Evolutionary conservation across 257 asterid species (phyloP).

Genomic region (Verbascum thapsus): DNA sequence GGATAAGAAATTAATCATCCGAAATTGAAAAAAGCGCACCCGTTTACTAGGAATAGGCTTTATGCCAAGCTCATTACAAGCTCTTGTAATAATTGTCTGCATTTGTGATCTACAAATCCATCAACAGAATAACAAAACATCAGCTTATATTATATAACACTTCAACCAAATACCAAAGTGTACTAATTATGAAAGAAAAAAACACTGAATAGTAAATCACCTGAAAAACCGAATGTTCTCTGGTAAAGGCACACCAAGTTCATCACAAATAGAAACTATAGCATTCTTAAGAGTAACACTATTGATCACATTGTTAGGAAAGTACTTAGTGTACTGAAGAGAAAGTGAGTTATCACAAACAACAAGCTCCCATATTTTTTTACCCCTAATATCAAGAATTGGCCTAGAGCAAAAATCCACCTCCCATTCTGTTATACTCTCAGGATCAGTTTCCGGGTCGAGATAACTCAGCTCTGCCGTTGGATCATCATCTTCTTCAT

Average conservation of each 20-base stretch:
- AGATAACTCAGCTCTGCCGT: constrained; percentile 76
- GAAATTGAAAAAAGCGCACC: constrained; percentile 66
- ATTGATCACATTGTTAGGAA: constrained; percentile 88
- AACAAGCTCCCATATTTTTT: constrained; percentile 94
- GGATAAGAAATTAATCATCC: neutral
- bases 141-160: constrained; percentile 11
- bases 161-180: neutral
- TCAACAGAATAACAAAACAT: constrained; percentile 17
- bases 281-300: constrained; percentile 92
- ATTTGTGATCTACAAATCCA: constrained; percentile 78
- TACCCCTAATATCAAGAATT: constrained; percentile 92
- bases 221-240: constrained; percentile 83
- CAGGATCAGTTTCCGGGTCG: constrained; percentile 81
- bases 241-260: constrained; percentile 80
- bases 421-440: constrained; percentile 85
- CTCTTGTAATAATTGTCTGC: constrained; percentile 94
- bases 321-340: constrained; percentile 89
- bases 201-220: constrained; percentile 31
- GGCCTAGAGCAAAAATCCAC: constrained; percentile 97
- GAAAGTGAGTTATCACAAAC: constrained; percentile 85
- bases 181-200: neutral
- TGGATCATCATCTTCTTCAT: constrained; percentile 62
- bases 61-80: constrained; percentile 84
- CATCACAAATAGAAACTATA: constrained; percentile 66
- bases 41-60: constrained; percentile 88